Evolutionary conservation across 805 yeast species (phyloP).

Genomic region (Wickerhamomyces ciferrii): DNA sequence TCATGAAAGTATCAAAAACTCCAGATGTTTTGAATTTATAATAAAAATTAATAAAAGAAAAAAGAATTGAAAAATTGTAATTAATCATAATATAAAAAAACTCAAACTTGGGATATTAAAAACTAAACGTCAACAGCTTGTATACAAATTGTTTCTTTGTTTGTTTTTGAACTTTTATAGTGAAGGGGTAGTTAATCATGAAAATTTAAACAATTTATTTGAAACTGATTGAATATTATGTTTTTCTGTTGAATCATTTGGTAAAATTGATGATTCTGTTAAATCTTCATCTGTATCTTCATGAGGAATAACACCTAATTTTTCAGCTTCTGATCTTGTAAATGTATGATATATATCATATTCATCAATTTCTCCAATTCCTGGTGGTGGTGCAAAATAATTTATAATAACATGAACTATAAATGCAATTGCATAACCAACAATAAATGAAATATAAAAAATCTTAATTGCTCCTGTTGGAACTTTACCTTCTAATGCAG

Average conservation of each 20-base stretch:
- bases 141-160: no score
- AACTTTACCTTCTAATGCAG: slow-evolving; percentile 20
- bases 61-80: no score
- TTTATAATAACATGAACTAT: slow-evolving; percentile 17
- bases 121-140: no score
- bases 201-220: background rate
- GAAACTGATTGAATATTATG: background rate
- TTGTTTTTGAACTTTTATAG: no score
- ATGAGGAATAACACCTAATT: slow-evolving; percentile 25
- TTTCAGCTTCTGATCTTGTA: slow-evolving; percentile 27
- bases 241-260: background rate
- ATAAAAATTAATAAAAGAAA: no score
- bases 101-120: no score
- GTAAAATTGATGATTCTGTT: background rate
- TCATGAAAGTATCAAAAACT: no score
- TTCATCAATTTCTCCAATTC: slow-evolving; percentile 25
- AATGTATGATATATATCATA: slow-evolving; percentile 29
- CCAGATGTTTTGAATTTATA: no score
- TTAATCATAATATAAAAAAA: no score
- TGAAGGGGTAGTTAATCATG: no score
- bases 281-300: slow-evolving; percentile 6
- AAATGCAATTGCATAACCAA: slow-evolving; percentile 21
- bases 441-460: slow-evolving; percentile 20
- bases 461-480: slow-evolving; percentile 22
- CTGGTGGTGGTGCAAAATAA: slow-evolving; percentile 23